Conservation (phyloP, 2,329 filamentous ascomycete species). For the Xylariaceae sp. region DNA sequence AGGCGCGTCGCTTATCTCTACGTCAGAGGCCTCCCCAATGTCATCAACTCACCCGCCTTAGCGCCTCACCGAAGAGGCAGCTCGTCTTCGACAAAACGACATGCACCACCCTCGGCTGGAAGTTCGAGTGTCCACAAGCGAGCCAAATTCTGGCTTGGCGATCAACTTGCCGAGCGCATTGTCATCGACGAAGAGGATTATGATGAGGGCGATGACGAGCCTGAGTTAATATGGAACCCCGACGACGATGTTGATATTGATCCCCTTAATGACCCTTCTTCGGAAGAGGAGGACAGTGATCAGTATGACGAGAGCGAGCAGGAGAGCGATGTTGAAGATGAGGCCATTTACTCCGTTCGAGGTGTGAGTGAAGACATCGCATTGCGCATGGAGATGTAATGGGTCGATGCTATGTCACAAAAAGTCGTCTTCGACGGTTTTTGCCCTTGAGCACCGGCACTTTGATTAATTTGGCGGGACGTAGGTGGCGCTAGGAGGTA, state of each 20-base stretch:
- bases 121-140: slow-evolving; percentile 66
- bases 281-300: slow-evolving; percentile 44
- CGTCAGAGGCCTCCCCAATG: slow-evolving; percentile 79
- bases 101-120: slow-evolving; percentile 25
- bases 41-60: slow-evolving; percentile 39
- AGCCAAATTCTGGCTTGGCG: slow-evolving; percentile 83
- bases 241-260: slow-evolving; percentile 57
- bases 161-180: slow-evolving; percentile 51
- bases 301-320: slow-evolving; percentile 40
- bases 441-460: neutral
- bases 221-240: slow-evolving; percentile 47
- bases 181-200: slow-evolving; percentile 45
- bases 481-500: neutral
- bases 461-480: neutral
- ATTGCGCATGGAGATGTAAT: slow-evolving; percentile 58
- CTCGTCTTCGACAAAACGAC: slow-evolving; percentile 28
- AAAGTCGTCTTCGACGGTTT: neutral
- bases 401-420: neutral
- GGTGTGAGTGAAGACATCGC: slow-evolving; percentile 62
- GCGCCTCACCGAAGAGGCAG: slow-evolving; percentile 28
- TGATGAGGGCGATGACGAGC: slow-evolving; percentile 41
- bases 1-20: slow-evolving; percentile 96
- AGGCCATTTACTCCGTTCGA: slow-evolving; percentile 44
- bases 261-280: slow-evolving; percentile 49
- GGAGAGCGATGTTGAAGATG: slow-evolving; percentile 40